Conservation (phyloP, 192 early-diverging fungal species). For the Gryganskiella cystojenkinii region DNA sequence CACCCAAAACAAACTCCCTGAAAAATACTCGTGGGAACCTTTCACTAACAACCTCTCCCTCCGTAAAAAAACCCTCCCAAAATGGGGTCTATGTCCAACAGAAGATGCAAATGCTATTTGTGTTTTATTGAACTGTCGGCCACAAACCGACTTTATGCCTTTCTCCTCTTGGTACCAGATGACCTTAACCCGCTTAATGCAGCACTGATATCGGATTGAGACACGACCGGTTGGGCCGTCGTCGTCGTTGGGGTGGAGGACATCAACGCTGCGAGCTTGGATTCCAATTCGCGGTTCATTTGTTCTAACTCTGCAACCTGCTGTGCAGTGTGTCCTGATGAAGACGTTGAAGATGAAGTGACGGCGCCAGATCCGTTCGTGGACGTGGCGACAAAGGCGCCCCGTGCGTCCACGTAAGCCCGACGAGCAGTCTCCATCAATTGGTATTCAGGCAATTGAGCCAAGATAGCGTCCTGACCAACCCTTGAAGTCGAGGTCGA, state of each 20-base stretch:
- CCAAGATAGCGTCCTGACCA: neutral
- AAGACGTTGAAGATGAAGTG: conserved; percentile 13
- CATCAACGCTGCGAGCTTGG: conserved; percentile 25
- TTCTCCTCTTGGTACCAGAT: conserved; percentile 37
- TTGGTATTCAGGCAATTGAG: conserved; percentile 20
- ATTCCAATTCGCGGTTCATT: conserved; percentile 31
- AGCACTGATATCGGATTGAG: conserved; percentile 31
- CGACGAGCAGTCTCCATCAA: conserved; percentile 25
- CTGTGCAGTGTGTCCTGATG: neutral
- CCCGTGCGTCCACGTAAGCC: conserved; percentile 12
- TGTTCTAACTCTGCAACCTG: conserved; percentile 26
- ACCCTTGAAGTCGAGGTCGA: conserved; percentile 8
- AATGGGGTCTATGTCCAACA: too few species aligned
- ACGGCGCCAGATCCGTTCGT: neutral
- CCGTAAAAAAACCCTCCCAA: too few species aligned
- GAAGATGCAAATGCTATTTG: too few species aligned
- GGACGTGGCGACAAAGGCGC: too few species aligned
- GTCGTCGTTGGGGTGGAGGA: conserved; percentile 26
- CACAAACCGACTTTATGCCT: conserved; percentile 18
- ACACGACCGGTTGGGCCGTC: conserved; percentile 17
- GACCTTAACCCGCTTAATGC: conserved; percentile 42
- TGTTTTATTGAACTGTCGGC: too few species aligned
- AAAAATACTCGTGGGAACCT: too few species aligned
- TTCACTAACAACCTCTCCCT: too few species aligned
- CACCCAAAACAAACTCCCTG: too few species aligned